These are phyloP conservation scores for Myxozyma geophila DNA, from an alignment of 805 yeast species.

Conservation along the genomic window DNA sequence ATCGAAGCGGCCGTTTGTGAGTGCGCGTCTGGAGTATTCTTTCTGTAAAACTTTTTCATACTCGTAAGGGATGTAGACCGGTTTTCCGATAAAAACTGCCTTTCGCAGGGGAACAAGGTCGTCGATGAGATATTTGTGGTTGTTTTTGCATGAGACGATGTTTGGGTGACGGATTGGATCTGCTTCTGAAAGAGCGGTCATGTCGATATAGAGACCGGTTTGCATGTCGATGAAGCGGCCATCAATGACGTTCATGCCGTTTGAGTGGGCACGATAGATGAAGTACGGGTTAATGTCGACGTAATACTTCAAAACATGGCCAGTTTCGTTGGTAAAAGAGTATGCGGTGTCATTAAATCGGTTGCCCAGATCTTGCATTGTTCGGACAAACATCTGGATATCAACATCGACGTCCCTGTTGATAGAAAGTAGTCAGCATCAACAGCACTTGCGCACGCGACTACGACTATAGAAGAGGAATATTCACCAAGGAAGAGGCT, in stretches of 20 bases:
- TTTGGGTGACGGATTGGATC: conserved; percentile 32
- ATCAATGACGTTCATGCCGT: conserved; percentile 57
- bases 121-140: conserved; percentile 57
- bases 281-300: conserved; percentile 57
- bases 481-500: conserved; percentile 54
- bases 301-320: conserved; percentile 55
- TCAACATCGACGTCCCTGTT: conserved; percentile 51
- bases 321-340: conserved; percentile 66
- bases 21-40: conserved; percentile 47
- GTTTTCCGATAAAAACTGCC: conserved; percentile 63
- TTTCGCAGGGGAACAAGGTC: conserved; percentile 59
- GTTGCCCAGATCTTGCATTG: conserved; percentile 53
- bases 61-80: conserved; percentile 53
- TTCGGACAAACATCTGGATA: conserved; percentile 57
- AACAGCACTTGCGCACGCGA: not conserved
- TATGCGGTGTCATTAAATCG: conserved; percentile 52
- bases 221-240: conserved; percentile 64
- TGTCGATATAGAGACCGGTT: conserved; percentile 63
- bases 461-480: not conserved
- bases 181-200: conserved; percentile 54
- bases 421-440: not conserved
- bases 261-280: conserved; percentile 54
- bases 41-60: conserved; percentile 45
- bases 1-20: conserved; percentile 21
- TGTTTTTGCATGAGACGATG: conserved; percentile 55